Evolutionary conservation across 2,329 filamentous ascomycete species (phyloP).

Genomic region (Cladosporium sp.): DNA sequence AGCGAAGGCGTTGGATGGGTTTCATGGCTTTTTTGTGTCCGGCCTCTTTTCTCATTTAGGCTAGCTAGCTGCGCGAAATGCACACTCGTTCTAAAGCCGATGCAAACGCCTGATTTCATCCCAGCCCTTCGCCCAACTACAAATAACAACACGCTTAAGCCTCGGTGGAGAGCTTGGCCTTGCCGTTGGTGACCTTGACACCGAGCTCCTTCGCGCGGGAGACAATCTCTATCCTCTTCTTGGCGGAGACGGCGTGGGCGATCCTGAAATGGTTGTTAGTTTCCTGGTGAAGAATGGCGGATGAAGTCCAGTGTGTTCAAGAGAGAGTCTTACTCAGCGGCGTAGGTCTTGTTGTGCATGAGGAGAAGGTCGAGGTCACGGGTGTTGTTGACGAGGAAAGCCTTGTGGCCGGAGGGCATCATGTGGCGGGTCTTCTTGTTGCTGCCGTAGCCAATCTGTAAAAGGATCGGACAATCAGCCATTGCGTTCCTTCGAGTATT

Average conservation of each 20-base stretch:
- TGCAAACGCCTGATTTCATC: slow-evolving; percentile 11
- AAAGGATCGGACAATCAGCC: slow-evolving; percentile 15
- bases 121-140: slow-evolving; percentile 9
- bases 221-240: slow-evolving; percentile 98
- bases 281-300: background rate
- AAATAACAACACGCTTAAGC: slow-evolving; percentile 43
- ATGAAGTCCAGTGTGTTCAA: background rate
- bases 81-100: slow-evolving; percentile 11
- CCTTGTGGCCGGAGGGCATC: slow-evolving; percentile 99
- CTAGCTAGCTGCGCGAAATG: slow-evolving; percentile 13
- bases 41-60: slow-evolving; percentile 13
- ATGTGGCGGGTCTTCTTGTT: slow-evolving; percentile 99
- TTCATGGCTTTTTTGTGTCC: slow-evolving; percentile 12
- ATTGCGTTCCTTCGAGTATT: slow-evolving; percentile 7
- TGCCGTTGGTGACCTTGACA: slow-evolving; percentile 99
- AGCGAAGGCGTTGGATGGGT: slow-evolving; percentile 31
- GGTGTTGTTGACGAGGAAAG: slow-evolving; percentile 97
- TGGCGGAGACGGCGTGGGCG: slow-evolving; percentile 93
- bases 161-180: slow-evolving; percentile 98
- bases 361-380: slow-evolving; percentile 95
- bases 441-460: slow-evolving; percentile 94
- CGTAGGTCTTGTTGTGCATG: slow-evolving; percentile 99
- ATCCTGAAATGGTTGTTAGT: slow-evolving; percentile 62
- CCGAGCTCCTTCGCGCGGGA: slow-evolving; percentile 95
- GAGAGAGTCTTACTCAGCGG: slow-evolving; percentile 77